A percentile compares a stretch with the other conserved stretches of the same genome.
Conservation (phyloP, 257 asterid species). For the Rauvolfia tetraphylla region DNA sequence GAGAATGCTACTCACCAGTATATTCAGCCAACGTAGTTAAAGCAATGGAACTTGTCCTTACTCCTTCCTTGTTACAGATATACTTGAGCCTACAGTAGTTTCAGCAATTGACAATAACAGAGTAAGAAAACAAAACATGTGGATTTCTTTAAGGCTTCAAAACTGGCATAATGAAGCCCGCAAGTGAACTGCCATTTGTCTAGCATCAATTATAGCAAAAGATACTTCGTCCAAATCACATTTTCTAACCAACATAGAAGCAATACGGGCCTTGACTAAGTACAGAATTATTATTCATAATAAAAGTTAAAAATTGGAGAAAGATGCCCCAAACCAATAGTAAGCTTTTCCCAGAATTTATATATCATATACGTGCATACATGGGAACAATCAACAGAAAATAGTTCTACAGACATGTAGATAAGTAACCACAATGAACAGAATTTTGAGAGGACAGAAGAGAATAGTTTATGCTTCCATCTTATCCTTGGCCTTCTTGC, state of each 20-base stretch:
- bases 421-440: background rate
- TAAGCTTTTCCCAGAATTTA: background rate
- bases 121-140: background rate
- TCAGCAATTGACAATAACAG: slow-evolving; percentile 13
- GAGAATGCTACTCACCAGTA: slow-evolving; percentile 55
- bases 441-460: background rate
- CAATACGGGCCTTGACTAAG: background rate
- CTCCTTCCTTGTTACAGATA: slow-evolving; percentile 79
- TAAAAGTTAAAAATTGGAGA: background rate
- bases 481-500: background rate
- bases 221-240: background rate
- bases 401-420: background rate
- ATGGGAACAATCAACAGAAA: background rate
- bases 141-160: background rate
- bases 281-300: background rate
- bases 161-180: background rate
- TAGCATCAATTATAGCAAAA: background rate
- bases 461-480: background rate
- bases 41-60: slow-evolving; percentile 67
- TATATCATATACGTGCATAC: background rate
- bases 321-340: background rate
- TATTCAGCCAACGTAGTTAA: slow-evolving; percentile 76
- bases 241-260: background rate
- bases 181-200: background rate
- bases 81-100: slow-evolving; percentile 68